Base-by-base conservation (phyloP, 164 flowering plant species). In the Warburgia ugandensis region DNA sequence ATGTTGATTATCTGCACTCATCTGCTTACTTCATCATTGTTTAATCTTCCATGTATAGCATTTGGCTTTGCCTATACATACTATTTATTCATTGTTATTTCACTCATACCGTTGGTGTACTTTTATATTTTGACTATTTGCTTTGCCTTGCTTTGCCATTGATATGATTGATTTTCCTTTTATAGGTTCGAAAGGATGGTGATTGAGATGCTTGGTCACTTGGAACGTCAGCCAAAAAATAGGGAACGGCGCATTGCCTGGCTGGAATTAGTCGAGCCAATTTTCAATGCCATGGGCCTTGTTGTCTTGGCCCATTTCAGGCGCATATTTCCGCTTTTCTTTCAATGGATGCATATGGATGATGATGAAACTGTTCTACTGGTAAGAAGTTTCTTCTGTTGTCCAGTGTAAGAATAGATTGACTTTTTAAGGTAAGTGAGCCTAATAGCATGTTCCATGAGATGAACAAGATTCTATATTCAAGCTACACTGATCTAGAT, bases 261-360 rank as follows among this genome's bases (percentile, higher is more conserved):
- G 99, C 96, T 94, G 56, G 64, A 73, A 53, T 67, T 61, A 46
- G 67, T 77, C 37, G 97, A 86, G 29, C 90, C 83, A 33, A 73
- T 86, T 51, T 70, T 94, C 27, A 57, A 60, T 46, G 58, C 69
- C 50, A 55, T 83, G 59, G 96, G 99, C 31, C 80, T 94, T 43
- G 60, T 86, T 36, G 36, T 94, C 35, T 59, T 94, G 55, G 86
- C 83, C 50, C 96, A 94, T 71, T 86, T 80, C 54, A 78, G 85
- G 59, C 92, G 86, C 12, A 67, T 89, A 48, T 89, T 89, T 49
- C 94, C 90, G 16, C 92, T 94, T 26, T 70, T 86, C 72, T 83
- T 94, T 51, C 60, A 69, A 54, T 94, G 99, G 99, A 73, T 94
- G 81, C 97, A 86, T 71, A 78, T 76, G 9, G 97, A 89, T 68